Evolutionary conservation across 352 stramenopile genomes (phyloP).

Genomic region (Globisporangium middletonii): DNA sequence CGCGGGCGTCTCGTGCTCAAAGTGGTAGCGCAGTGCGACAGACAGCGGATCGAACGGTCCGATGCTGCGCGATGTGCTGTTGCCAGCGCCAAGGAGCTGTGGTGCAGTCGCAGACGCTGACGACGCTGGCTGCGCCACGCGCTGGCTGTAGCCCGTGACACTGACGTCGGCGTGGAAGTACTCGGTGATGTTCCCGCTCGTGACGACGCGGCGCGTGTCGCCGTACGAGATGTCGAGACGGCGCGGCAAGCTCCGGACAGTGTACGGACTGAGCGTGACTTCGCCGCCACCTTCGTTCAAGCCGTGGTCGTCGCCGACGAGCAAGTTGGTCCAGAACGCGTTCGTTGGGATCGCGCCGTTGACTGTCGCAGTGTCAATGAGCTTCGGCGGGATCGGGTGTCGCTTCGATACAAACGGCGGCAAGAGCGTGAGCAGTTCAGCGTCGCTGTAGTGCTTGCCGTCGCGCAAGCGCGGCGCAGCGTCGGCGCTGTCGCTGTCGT

Average conservation of each 20-base stretch:
- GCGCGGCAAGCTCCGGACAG: constrained; percentile 57
- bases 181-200: constrained; percentile 52
- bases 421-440: constrained; percentile 44
- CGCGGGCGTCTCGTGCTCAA: constrained; percentile 20
- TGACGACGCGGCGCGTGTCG: constrained; percentile 65
- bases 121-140: constrained; percentile 11
- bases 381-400: constrained; percentile 55
- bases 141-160: constrained; percentile 56
- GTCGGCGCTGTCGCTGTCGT: constrained; percentile 8
- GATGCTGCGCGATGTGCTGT: constrained; percentile 58
- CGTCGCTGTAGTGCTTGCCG: constrained; percentile 20
- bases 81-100: constrained; percentile 48
- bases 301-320: constrained; percentile 69
- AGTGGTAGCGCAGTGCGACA: constrained; percentile 57
- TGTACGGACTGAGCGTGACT: constrained; percentile 82
- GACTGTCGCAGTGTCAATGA: constrained; percentile 42
- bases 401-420: constrained; percentile 48
- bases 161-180: constrained; percentile 78
- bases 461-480: neutral
- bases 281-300: constrained; percentile 63
- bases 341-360: constrained; percentile 72
- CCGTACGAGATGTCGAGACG: constrained; percentile 81
- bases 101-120: constrained; percentile 2
- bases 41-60: constrained; percentile 64
- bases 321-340: constrained; percentile 87